Conservation (phyloP, 495 filamentous ascomycete genomes). For the Annulohypoxylon bovei region DNA sequence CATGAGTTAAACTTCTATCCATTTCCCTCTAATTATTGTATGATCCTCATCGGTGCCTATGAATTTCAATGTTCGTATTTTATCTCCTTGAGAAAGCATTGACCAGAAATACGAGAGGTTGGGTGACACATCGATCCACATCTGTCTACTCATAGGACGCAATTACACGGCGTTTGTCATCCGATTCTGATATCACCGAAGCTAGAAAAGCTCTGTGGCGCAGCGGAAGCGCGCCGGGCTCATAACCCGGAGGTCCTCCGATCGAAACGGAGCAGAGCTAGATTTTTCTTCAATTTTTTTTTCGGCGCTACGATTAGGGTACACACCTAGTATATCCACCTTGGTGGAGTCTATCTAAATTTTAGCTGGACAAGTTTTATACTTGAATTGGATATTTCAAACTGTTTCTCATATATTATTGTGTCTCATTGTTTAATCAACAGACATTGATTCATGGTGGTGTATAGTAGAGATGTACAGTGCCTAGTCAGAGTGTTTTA, state of each 20-base stretch:
- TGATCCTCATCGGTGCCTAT: too few relatives aligned
- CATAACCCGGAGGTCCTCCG: constrained; percentile 30
- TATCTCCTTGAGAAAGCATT: not conserved
- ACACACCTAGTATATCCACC: not conserved
- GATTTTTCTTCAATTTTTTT: constrained; percentile 1
- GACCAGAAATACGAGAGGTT: not conserved
- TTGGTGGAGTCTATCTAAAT: not conserved
- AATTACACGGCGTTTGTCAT: not conserved
- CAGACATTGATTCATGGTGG: too few relatives aligned
- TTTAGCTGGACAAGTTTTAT: too few relatives aligned
- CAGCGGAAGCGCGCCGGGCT: constrained; percentile 27
- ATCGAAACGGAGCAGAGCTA: constrained; percentile 30
- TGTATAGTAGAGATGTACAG: too few relatives aligned
- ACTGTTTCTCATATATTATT: too few relatives aligned
- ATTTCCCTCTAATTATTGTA: too few relatives aligned
- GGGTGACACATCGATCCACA: not conserved
- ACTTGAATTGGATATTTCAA: too few relatives aligned
- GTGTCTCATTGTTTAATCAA: too few relatives aligned
- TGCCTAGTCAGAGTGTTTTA: too few relatives aligned
- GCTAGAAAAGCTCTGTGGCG: constrained; percentile 26
- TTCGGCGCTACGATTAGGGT: not conserved
- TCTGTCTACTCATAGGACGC: not conserved
- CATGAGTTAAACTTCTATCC: not conserved
- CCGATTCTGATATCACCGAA: not conserved
- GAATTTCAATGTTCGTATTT: not conserved